Evolutionary conservation across 768 basidiomycete species (phyloP).

Genomic region (Xanthoconium purpureum): DNA sequence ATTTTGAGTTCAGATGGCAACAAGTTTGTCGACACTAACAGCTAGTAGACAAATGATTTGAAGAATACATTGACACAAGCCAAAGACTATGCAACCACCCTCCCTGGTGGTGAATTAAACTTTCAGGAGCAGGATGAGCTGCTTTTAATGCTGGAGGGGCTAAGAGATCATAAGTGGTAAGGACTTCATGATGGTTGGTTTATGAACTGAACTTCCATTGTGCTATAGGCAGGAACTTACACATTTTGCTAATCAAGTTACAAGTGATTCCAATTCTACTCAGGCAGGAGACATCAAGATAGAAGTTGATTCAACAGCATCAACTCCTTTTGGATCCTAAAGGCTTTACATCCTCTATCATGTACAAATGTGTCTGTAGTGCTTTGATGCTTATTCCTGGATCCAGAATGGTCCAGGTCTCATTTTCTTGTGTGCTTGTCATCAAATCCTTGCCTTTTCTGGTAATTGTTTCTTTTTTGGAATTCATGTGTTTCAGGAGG

Average conservation of each 20-base stretch:
- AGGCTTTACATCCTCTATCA: too few relatives aligned
- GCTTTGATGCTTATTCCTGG: too few relatives aligned
- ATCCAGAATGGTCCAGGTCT: too few relatives aligned
- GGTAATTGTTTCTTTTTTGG: too few relatives aligned
- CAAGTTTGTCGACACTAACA: background rate
- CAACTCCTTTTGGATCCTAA: constrained; percentile 53
- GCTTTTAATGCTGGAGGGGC: constrained; percentile 60
- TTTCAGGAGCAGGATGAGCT: constrained; percentile 70
- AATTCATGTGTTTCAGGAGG: too few relatives aligned
- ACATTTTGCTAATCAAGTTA: constrained; percentile 46
- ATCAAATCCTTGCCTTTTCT: too few relatives aligned
- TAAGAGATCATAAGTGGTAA: constrained; percentile 55
- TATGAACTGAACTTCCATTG: background rate
- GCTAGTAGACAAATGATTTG: constrained; percentile 66
- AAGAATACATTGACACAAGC: constrained; percentile 57
- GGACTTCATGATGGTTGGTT: background rate
- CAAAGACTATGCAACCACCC: constrained; percentile 50
- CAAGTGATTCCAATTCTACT: constrained; percentile 32
- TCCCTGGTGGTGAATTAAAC: constrained; percentile 73
- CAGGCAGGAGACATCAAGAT: constrained; percentile 40
- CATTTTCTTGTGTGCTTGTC: too few relatives aligned
- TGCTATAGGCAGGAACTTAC: constrained; percentile 50
- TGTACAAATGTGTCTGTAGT: too few relatives aligned
- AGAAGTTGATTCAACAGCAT: constrained; percentile 75
- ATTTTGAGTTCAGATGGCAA: constrained; percentile 6